Base-by-base conservation (phyloP, 2,329 filamentous ascomycete genomes). In the Monosporascus sp. region DNA sequence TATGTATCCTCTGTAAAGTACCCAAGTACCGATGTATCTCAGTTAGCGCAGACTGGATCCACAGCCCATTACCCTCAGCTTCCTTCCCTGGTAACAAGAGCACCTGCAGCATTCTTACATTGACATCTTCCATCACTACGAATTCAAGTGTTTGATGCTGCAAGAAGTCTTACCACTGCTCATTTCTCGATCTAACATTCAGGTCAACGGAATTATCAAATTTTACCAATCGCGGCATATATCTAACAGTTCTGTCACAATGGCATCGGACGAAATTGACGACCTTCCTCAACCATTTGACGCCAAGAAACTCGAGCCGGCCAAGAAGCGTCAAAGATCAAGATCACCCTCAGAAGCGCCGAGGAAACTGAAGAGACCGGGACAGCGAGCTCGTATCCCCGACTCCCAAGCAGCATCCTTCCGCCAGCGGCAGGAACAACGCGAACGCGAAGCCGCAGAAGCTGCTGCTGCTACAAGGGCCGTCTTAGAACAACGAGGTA, bases 341-440 rank as follows among this genome's bases (percentile, higher is more conserved):
- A 72, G 75, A 37, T 82, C 81, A 2, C 74, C 74, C 8, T 65
- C 64, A 27, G 63, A 62, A 7, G 58, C 58, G 40, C 82, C 83
- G 9, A 83, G 86, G 49, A 87, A 85, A 67, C 79, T 80, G 52
- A 90, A 90, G 69, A 81, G 86, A 5, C 87, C 87, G 1, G 84
- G 84, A 5, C 79, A 82, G 55, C 79, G 84, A 52, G 80, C 84
- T 14, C 81, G 88, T 56, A 84, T 93, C 56, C 82, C 82, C 35
- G 82, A 83, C 52, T 72, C 81, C 31, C 85, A 90, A 63, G 80
- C 83, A 35, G 85, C 89, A 62, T 83, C 83, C 24, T 86, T 87
- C 51, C 82, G 85, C 27, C 79, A 82, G 62, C 78, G 80, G 51
- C 78, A 86, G 60, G 73, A 81, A 16, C 80, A 88, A 55, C 79